Evolutionary conservation across 2,329 filamentous ascomycete species (phyloP), one percentile per base, ranked within the genome.

Genomic region (Passalora sequoiae): DNA sequence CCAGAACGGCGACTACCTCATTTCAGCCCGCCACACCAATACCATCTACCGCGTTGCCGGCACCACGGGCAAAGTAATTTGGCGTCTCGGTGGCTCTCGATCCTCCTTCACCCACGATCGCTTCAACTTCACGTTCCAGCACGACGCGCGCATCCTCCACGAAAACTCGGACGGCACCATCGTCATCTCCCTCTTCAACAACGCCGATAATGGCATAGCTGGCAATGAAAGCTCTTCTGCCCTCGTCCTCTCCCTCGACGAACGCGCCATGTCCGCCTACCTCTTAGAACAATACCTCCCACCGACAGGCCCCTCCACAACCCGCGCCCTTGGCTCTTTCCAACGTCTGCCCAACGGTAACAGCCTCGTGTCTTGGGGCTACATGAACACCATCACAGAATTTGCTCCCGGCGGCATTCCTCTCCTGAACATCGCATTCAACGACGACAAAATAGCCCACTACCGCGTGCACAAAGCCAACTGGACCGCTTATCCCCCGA

Each of bases 11-110:
- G 62, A 69, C 41, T 68, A 63, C 31, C 39, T 69, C 25, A 54
- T 68, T 9, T 68, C 66, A 0, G 57, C 60, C 22, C 62, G 66
- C 4, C 63, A 64, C 45, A 64, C 63, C 8, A 61, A 65, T 43
- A 57, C 60, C 8, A 56, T 69, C 28, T 68, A 67, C 44, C 45
- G 64, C 27, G 55, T 69, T 20, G 65, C 60, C 5, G 60, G 62
- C 6, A 30, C 47, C 3, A 56, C 60, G 28, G 61, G 63, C 3
- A 43, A 48, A 6, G 61, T 68, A 20, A 53, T 66, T 28, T 69
- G 66, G 66, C 56, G 62, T 16, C 50, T 68, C 4, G 61, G 61
- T 17, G 66, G 65, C 5, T 49, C 51, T 4, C 46, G 48, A 6
- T 56, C 44, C 10, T 50, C 17, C 12, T 51, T 43, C 3, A 13